Evolutionary conservation across 352 stramenopile genomes (phyloP), one percentile per base, ranked within the genome.

Genomic region (Pythium dissotocum): DNA sequence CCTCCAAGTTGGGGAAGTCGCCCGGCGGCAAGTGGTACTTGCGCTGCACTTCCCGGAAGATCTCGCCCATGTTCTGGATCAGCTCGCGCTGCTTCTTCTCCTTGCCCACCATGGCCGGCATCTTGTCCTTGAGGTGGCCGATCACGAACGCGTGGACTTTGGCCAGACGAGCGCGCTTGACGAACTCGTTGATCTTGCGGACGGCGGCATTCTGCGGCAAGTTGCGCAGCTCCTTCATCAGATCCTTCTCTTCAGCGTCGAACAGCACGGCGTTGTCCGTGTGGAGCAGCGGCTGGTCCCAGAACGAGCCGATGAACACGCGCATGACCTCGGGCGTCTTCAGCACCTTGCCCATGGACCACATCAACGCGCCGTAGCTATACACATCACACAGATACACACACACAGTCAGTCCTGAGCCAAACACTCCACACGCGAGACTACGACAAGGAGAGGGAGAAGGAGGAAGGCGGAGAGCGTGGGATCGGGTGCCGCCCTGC

Each of bases 251-350:
- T 72, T 99, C 98, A 32, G 92, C 97, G 67, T 98, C 89, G 73
- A 99, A 99, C 7, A 99, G 81, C 28, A 90, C 85, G 6, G 88
- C 82, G 69, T 98, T 98, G 57, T 94, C 90, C 66, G 98, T 94
- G 74, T 87, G 75, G 64, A 91, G 67, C 42, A 88, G 73, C 54
- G 82, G 80, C 58, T 99, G 82, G 61, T 98, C 88, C 97, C 97
- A 99, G 80, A 99, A 99, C 7, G 91, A 98, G 6, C 97, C 97
- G 51, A 99, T 94, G 76, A 99, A 99, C 16, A 99, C 97, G 35
- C 97, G 89, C 75, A 98, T 95, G 56, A 99, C 98, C 76, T 99
- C 98, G 2, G 97, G 97, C 13, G 94, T 98, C 69, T 97, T 97
- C 65, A 99, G 93, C 26, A 99, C 98, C 73, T 99, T 99, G 64